phyloP scores from a whole-genome alignment of 2,329 filamentous ascomycete genomes.

The Colletotrichum sp. region DNA sequence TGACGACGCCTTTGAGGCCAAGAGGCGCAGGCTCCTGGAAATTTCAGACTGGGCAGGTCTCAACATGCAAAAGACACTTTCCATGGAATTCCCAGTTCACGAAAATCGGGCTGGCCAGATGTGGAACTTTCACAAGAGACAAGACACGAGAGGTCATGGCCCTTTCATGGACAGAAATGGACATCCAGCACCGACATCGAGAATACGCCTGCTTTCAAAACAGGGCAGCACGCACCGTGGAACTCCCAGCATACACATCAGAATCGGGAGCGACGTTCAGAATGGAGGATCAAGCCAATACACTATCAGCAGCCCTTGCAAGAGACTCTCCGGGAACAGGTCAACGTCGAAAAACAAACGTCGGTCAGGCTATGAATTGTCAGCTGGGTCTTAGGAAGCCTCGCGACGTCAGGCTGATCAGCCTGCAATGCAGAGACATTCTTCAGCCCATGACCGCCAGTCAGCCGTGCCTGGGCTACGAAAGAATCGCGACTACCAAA shows the following conservation, averaged over 20 bases:
- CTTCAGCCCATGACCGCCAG: neutral
- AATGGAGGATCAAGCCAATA: neutral
- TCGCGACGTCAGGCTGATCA: neutral
- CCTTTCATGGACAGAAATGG: neutral
- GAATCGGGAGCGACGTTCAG: slow-evolving; percentile 17
- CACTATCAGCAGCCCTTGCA: neutral
- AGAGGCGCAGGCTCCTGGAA: slow-evolving; percentile 19
- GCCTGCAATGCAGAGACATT: neutral
- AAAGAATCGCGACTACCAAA: neutral
- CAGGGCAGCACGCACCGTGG: neutral
- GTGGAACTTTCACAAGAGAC: slow-evolving; percentile 12
- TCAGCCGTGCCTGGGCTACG: neutral
- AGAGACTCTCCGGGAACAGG: neutral
- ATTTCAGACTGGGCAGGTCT: slow-evolving; percentile 33
- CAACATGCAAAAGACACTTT: slow-evolving; percentile 32
- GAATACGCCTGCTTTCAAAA: neutral
- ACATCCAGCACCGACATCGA: neutral
- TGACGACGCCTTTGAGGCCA: neutral
- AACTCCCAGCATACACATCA: slow-evolving; percentile 2
- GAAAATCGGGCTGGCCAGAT: neutral
- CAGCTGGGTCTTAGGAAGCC: neutral
- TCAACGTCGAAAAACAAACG: neutral
- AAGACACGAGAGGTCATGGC: neutral
- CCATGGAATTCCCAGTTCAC: neutral
- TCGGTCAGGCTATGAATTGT: neutral